phyloP scores from a whole-genome alignment of 2,329 filamentous ascomycete genomes.

The Stagonosporopsis cucurbitacearum region DNA sequence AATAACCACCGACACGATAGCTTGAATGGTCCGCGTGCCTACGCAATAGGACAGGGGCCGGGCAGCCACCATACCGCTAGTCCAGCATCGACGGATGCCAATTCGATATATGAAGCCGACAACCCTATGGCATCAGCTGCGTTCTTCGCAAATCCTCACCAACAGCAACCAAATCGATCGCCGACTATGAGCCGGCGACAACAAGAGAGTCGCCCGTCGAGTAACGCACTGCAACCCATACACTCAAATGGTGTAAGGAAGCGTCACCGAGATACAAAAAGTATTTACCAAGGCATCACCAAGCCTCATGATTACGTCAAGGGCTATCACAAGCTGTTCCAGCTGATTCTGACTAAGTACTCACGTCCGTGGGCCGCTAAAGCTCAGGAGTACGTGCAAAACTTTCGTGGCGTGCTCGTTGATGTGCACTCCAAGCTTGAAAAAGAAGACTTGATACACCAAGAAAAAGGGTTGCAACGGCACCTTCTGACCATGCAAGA shows the following conservation, averaged over 20 bases:
- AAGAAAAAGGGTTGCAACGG: slow-evolving; percentile 96
- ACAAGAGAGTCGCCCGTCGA: slow-evolving; percentile 35
- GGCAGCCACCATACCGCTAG: slow-evolving; percentile 64
- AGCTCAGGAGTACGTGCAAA: slow-evolving; percentile 86
- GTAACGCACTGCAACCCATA: slow-evolving; percentile 39
- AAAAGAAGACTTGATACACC: slow-evolving; percentile 88
- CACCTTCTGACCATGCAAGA: slow-evolving; percentile 93
- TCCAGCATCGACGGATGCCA: slow-evolving; percentile 55
- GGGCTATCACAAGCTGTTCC: slow-evolving; percentile 87
- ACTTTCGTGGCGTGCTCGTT: slow-evolving; percentile 91
- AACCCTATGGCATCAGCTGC: slow-evolving; percentile 43
- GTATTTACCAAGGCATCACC: slow-evolving; percentile 87
- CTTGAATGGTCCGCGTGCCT: slow-evolving; percentile 59
- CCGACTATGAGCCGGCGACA: slow-evolving; percentile 36
- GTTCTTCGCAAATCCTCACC: slow-evolving; percentile 44
- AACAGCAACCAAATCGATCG: slow-evolving; percentile 40
- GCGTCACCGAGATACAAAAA: slow-evolving; percentile 73
- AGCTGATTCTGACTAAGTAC: slow-evolving; percentile 79
- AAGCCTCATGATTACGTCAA: slow-evolving; percentile 90
- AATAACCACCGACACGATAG: slow-evolving; percentile 41
- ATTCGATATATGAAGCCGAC: slow-evolving; percentile 54
- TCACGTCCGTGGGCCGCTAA: slow-evolving; percentile 76
- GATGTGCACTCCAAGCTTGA: slow-evolving; percentile 89
- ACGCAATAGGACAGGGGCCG: slow-evolving; percentile 66
- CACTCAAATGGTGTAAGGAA: slow-evolving; percentile 52